Evolutionary conservation across 192 early-diverging fungal species (phyloP).

Genomic region (Backusella morwellensis): DNA sequence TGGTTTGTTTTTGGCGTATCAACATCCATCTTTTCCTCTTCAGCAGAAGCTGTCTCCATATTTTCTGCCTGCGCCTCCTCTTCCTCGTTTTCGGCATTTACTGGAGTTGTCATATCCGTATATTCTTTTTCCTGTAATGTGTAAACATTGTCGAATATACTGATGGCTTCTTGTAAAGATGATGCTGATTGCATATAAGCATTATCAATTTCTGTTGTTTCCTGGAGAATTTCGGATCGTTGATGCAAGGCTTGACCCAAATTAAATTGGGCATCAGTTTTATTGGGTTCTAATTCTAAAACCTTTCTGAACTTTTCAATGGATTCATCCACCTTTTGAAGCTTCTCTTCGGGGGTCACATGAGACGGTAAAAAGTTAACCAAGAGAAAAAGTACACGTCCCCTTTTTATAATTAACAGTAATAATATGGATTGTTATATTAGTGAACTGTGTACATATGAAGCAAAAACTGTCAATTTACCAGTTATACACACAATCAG

Average conservation of each 20-base stretch:
- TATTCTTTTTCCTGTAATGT: conserved; percentile 47
- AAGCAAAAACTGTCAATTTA: conserved; percentile 21
- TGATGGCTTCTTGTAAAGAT: conserved; percentile 50
- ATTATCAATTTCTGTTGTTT: conserved; percentile 47
- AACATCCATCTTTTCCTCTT: neutral
- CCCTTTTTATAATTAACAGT: conserved; percentile 33
- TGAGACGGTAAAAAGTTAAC: conserved; percentile 50
- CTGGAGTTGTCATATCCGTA: neutral
- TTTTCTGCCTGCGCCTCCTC: neutral
- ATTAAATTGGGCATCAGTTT: conserved; percentile 68
- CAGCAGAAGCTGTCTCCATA: neutral
- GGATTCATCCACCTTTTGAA: conserved; percentile 49
- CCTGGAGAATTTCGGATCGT: conserved; percentile 52
- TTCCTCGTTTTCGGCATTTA: neutral
- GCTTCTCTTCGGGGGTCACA: conserved; percentile 34
- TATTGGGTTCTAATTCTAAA: conserved; percentile 42
- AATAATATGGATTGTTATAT: neutral
- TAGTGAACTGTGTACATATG: neutral
- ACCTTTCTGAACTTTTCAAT: conserved; percentile 52
- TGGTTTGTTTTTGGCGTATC: conserved; percentile 12
- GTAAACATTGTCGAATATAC: conserved; percentile 48
- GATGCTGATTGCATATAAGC: conserved; percentile 38
- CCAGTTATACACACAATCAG: conserved; percentile 71
- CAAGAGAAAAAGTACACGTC: conserved; percentile 56
- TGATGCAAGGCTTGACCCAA: conserved; percentile 64